Conservation (phyloP, 2,329 filamentous ascomycete genomes). For the Orbilia quercus region DNA sequence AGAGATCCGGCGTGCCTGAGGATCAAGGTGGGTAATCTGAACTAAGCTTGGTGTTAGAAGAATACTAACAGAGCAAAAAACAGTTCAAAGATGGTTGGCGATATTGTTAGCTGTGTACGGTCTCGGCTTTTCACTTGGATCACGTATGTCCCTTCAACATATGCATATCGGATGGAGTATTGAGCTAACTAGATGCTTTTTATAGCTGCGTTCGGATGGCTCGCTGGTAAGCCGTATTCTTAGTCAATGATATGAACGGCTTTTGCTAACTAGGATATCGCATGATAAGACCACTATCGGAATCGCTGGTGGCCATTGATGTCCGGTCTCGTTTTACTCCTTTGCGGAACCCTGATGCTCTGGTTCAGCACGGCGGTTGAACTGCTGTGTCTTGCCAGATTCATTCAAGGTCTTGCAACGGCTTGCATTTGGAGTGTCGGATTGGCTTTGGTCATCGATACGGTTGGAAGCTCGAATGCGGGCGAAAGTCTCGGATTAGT, state of each 20-base stretch:
- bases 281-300: slow-evolving; percentile 38
- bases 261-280: slow-evolving; percentile 8
- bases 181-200: slow-evolving; percentile 13
- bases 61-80: no score
- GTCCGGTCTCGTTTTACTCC: slow-evolving; percentile 40
- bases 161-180: background rate
- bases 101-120: slow-evolving; percentile 50
- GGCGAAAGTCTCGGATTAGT: slow-evolving; percentile 49
- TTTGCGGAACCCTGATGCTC: slow-evolving; percentile 49
- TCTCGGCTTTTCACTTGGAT: slow-evolving; percentile 50
- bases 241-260: background rate
- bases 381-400: slow-evolving; percentile 43
- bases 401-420: slow-evolving; percentile 55
- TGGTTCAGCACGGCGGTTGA: slow-evolving; percentile 41
- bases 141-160: slow-evolving; percentile 40
- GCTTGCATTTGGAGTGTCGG: slow-evolving; percentile 54
- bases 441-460: slow-evolving; percentile 53
- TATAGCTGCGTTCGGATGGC: slow-evolving; percentile 54
- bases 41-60: background rate
- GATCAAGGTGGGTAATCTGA: slow-evolving; percentile 31
- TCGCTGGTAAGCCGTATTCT: slow-evolving; percentile 36
- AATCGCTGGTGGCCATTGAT: slow-evolving; percentile 54
- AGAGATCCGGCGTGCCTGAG: slow-evolving; percentile 43
- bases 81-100: slow-evolving; percentile 54
- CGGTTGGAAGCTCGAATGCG: slow-evolving; percentile 53